Base-by-base conservation (phyloP, 2,329 filamentous ascomycete species). In the Microcyclospora tardicrescens region DNA sequence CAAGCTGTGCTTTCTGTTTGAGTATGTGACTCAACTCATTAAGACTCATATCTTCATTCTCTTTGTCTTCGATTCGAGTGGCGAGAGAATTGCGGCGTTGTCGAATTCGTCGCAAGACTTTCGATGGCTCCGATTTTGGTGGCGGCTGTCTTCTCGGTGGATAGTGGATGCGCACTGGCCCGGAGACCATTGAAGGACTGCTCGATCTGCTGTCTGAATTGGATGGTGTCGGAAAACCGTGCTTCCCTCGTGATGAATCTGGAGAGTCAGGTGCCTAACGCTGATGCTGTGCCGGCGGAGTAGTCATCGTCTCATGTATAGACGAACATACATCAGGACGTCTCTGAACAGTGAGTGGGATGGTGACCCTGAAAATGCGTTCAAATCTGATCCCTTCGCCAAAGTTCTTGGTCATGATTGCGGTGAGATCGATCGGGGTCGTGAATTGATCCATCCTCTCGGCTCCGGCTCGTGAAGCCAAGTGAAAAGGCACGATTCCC, bases 321-420 rank as follows among this genome's bases (percentile, higher is more conserved):
- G 15, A 36, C 15, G 33, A 28, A 31, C 51, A 54, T 2, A 13
- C 27, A 11, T 50, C 48, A 13, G 51, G 47, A 10, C 39, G 40
- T 5, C 51, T 38, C 37, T 44, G 48, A 36, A 54, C 44, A 6
- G 49, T 52, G 10, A 54, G 35, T 4, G 51, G 51, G 15, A 53
- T 14, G 3, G 38, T 43, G 33, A 42, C 43, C 5, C 51, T 44
- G n/a, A 54, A 41, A 10, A 43, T 39, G 14, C 39, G 42, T 34
- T 55, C 48, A 28, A 48, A 44, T 14, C 33, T 40, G 16, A 52
- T 42, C 10, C 37, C 39, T 14, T 42, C 46, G 28, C 41, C 35
- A 28, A 50, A 52, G 9, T 31, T 16, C 31, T 45, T 43, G 5
- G 39, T 46, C 13, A 50, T 19, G 6, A 40, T 34, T 4, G 45